A percentile compares a stretch with the other conserved stretches of the same genome.
Evolutionary conservation across 2,329 filamentous ascomycete species (phyloP).

Genomic region (Tricladium varicosporioides): DNA sequence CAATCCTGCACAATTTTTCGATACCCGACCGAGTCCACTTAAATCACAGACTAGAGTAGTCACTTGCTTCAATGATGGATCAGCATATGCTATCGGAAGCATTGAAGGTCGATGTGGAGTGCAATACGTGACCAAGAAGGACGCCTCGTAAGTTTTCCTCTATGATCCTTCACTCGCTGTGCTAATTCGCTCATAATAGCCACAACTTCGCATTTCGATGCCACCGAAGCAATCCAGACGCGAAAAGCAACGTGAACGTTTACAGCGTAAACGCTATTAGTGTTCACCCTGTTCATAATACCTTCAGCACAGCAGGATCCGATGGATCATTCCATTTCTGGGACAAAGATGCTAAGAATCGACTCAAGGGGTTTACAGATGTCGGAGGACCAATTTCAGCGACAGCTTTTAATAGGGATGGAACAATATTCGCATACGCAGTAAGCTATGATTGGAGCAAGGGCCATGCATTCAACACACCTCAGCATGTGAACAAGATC

Average conservation of each 20-base stretch:
- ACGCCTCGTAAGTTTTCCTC: constrained; percentile 54
- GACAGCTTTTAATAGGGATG: constrained; percentile 83
- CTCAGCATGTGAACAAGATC: constrained; percentile 69
- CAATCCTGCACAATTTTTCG: constrained; percentile 84
- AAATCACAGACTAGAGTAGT: constrained; percentile 96
- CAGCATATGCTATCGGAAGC: constrained; percentile 86
- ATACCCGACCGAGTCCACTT: constrained; percentile 85
- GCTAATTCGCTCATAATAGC: constrained; percentile 37
- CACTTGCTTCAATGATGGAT: constrained; percentile 85
- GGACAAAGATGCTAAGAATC: constrained; percentile 85
- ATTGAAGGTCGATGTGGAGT: constrained; percentile 91
- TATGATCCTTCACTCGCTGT: not conserved
- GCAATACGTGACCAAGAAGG: constrained; percentile 94
- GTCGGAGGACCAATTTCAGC: constrained; percentile 82
- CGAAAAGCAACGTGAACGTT: constrained; percentile 72
- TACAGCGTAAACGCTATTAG: constrained; percentile 93
- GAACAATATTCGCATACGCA: constrained; percentile 80
- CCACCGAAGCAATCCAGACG: constrained; percentile 72
- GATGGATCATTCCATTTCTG: constrained; percentile 95
- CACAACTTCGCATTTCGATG: constrained; percentile 98
- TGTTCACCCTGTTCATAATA: constrained; percentile 91
- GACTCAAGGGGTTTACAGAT: constrained; percentile 80
- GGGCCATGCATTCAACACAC: constrained; percentile 82
- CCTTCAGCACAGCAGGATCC: constrained; percentile 88
- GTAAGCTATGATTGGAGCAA: constrained; percentile 97